Percentiles rank a stretch among this genome's conserved stretches.
These are phyloP conservation scores for Pythium scleroteichum DNA, from an alignment of 352 stramenopile genomes.

Conservation along the genomic window DNA sequence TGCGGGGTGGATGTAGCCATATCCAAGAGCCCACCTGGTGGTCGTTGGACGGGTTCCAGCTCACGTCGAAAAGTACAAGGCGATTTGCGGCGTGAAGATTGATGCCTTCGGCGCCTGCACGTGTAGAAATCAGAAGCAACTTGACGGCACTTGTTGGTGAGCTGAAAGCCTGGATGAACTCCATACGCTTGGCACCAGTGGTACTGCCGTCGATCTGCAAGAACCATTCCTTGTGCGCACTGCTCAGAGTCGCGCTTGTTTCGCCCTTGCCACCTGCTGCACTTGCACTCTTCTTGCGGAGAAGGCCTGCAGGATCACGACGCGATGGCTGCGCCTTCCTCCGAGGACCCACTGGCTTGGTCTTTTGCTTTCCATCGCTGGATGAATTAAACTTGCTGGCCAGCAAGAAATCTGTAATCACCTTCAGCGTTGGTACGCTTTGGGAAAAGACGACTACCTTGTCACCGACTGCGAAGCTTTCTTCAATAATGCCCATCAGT, in stretches of 20 bases:
- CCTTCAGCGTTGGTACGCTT: constrained; percentile 81
- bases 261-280: background rate
- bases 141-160: constrained; percentile 54
- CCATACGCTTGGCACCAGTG: constrained; percentile 74
- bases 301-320: constrained; percentile 25
- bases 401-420: constrained; percentile 72
- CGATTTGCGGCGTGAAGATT: constrained; percentile 90
- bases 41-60: constrained; percentile 91
- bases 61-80: constrained; percentile 90
- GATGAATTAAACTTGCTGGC: constrained; percentile 51
- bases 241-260: background rate
- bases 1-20: constrained; percentile 1
- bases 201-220: constrained; percentile 83
- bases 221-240: constrained; percentile 59
- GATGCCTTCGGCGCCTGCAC: constrained; percentile 84
- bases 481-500: constrained; percentile 69
- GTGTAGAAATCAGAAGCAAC: constrained; percentile 77
- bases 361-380: constrained; percentile 23
- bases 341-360: constrained; percentile 27
- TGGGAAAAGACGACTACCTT: constrained; percentile 90
- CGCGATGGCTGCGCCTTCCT: constrained; percentile 14
- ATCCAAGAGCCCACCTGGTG: constrained; percentile 59
- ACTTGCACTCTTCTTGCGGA: constrained; percentile 22
- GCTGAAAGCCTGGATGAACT: constrained; percentile 83
- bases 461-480: constrained; percentile 72